phyloP scores from a whole-genome alignment of 1,284 basidiomycete genomes.

The Ustilago lituana region DNA sequence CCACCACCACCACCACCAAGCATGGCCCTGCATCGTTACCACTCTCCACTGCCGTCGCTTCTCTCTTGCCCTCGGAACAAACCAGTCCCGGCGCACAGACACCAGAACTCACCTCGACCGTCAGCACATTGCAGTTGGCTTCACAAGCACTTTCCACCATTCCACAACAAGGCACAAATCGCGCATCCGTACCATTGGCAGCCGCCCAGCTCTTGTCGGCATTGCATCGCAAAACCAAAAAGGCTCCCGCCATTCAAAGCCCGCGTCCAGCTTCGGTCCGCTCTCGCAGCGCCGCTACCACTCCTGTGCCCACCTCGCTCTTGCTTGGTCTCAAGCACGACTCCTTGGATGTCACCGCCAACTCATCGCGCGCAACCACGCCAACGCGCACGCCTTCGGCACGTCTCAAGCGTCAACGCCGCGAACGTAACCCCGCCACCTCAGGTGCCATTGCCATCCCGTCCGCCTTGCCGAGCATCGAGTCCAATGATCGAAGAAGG shows the following conservation, averaged over 20 bases:
- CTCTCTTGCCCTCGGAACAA: constrained; percentile 8
- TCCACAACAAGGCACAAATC: background rate
- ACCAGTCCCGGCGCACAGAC: constrained; percentile 23
- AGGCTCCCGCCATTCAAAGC: constrained; percentile 36
- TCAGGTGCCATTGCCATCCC: background rate
- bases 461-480: constrained; percentile 31
- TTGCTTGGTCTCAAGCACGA: constrained; percentile 14
- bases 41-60: constrained; percentile 10
- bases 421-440: constrained; percentile 26
- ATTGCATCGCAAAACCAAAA: constrained; percentile 28
- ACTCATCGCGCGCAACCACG: constrained; percentile 32
- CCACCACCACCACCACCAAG: background rate
- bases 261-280: constrained; percentile 24
- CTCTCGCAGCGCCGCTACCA: constrained; percentile 36
- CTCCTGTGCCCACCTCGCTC: constrained; percentile 29
- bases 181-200: constrained; percentile 8
- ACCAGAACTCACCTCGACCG: constrained; percentile 17
- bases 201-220: constrained; percentile 27
- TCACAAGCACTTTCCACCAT: constrained; percentile 34
- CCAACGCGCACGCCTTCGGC: constrained; percentile 29
- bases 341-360: constrained; percentile 27
- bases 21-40: constrained; percentile 1
- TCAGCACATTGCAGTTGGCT: constrained; percentile 33
- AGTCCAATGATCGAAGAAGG: constrained; percentile 31
- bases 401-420: constrained; percentile 28